phyloP scores from a whole-genome alignment of 202 grass and related monocot genomes.

The Brachypodium distachyon region DNA sequence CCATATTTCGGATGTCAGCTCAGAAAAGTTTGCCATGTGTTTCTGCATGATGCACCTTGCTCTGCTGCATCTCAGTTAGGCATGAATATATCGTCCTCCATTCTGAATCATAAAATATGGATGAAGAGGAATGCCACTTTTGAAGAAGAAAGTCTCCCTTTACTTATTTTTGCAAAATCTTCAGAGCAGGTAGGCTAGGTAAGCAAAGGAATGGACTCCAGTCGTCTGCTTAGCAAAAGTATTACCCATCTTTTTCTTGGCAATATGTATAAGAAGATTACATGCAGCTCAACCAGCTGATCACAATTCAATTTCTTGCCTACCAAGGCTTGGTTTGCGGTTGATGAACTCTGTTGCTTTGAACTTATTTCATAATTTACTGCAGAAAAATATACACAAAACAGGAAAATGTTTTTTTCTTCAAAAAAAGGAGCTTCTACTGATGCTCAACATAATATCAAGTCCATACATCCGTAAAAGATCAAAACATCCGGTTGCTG shows the following conservation, averaged over 20 bases:
- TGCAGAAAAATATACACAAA: too few relatives aligned
- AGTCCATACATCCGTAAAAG: too few relatives aligned
- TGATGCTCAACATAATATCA: too few relatives aligned
- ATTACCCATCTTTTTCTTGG: neutral
- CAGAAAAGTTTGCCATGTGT: conserved; percentile 10
- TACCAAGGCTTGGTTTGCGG: too few relatives aligned
- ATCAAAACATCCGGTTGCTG: too few relatives aligned
- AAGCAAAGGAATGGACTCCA: neutral
- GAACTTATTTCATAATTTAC: too few relatives aligned
- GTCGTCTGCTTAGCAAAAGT: neutral
- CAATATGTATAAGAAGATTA: neutral
- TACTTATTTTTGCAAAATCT: neutral
- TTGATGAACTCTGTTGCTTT: too few relatives aligned
- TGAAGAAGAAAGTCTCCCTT: neutral
- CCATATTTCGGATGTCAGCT: conserved; percentile 26
- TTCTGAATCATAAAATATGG: neutral
- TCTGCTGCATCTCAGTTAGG: conserved; percentile 9
- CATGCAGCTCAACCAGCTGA: neutral
- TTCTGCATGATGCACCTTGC: neutral
- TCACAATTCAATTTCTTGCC: conserved; percentile 2
- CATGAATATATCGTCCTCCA: neutral
- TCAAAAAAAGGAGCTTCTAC: too few relatives aligned
- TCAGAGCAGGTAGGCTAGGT: neutral
- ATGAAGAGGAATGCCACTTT: neutral
- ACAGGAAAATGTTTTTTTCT: too few relatives aligned